Conservation (phyloP, 1,284 basidiomycete species). For the Cutaneotrichosporon dermatis region DNA sequence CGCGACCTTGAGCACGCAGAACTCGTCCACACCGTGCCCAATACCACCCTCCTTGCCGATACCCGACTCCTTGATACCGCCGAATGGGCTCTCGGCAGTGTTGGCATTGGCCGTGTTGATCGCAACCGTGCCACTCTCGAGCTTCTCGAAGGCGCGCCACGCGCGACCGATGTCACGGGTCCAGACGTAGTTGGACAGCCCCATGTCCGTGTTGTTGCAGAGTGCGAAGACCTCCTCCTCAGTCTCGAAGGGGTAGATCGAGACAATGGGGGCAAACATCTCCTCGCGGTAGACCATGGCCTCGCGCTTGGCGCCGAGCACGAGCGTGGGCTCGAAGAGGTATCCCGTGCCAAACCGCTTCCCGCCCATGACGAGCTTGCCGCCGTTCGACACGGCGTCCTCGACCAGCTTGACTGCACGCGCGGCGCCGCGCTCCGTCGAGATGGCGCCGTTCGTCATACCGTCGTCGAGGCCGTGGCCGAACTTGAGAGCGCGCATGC, state of each 20-base stretch:
- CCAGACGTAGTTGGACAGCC: conserved; percentile 87
- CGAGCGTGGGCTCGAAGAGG: conserved; percentile 81
- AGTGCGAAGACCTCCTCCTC: conserved; percentile 82
- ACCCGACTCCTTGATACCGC: conserved; percentile 56
- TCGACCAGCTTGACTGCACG: conserved; percentile 80
- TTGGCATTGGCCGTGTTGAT: conserved; percentile 72
- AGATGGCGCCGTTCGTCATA: conserved; percentile 79
- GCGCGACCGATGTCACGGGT: conserved; percentile 78
- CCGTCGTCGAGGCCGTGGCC: conserved; percentile 74
- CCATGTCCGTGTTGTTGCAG: conserved; percentile 76
- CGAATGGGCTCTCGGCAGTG: conserved; percentile 77
- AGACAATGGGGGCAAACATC: conserved; percentile 69
- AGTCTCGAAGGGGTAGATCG: conserved; percentile 68
- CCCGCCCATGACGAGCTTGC: conserved; percentile 79
- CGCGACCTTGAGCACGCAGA: conserved; percentile 16
- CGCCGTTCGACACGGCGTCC: conserved; percentile 73
- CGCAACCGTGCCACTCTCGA: conserved; percentile 84
- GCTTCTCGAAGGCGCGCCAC: conserved; percentile 86
- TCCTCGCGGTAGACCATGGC: conserved; percentile 66
- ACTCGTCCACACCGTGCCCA: conserved; percentile 22
- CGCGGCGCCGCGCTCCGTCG: conserved; percentile 71
- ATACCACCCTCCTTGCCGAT: conserved; percentile 26
- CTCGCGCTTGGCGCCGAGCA: conserved; percentile 68
- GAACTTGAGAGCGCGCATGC: conserved; percentile 73
- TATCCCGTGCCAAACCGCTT: conserved; percentile 52